phyloP scores from a whole-genome alignment of 495 filamentous ascomycete species.

The Umbilicaria muhlenbergii region DNA sequence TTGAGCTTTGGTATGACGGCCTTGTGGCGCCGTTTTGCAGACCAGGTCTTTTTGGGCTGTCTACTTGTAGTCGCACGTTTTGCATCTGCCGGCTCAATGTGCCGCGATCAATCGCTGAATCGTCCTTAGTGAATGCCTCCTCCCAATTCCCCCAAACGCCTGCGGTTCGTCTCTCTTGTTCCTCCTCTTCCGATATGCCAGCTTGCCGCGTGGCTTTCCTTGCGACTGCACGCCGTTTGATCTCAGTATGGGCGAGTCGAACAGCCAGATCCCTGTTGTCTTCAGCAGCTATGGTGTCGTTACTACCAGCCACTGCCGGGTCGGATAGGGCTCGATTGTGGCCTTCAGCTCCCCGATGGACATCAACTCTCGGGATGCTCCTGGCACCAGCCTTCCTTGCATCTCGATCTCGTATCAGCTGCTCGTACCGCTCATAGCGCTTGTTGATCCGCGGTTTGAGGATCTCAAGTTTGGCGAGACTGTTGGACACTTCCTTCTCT shows the following conservation, averaged over 20 bases:
- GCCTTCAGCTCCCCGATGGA: neutral
- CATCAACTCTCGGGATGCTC: conserved; percentile 3
- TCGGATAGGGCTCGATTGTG: conserved; percentile 17
- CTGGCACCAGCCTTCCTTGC: conserved; percentile 16
- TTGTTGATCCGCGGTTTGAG: conserved; percentile 53
- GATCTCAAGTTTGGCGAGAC: conserved; percentile 42
- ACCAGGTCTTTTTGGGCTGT: conserved; percentile 6
- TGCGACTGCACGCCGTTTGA: conserved; percentile 47
- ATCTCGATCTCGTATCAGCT: conserved; percentile 34
- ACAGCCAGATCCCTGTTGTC: conserved; percentile 66
- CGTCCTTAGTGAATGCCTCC: conserved; percentile 13
- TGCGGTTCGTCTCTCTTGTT: conserved; percentile 38
- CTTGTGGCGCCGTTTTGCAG: neutral
- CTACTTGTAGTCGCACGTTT: conserved; percentile 17
- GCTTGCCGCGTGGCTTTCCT: conserved; percentile 37
- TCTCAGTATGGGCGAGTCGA: conserved; percentile 57
- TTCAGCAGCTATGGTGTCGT: conserved; percentile 45
- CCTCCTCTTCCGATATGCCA: conserved; percentile 37
- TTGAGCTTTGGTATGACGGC: conserved; percentile 1
- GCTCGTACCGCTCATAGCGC: conserved; percentile 43
- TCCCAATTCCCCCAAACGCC: conserved; percentile 51
- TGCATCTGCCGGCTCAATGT: conserved; percentile 32
- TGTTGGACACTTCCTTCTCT: conserved; percentile 34
- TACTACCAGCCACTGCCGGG: conserved; percentile 24
- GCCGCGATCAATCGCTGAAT: conserved; percentile 20